A percentile compares a stretch with the other conserved stretches of the same genome.
Conservation (phyloP, 2,329 filamentous ascomycete genomes). For the Apiospora hydei region DNA sequence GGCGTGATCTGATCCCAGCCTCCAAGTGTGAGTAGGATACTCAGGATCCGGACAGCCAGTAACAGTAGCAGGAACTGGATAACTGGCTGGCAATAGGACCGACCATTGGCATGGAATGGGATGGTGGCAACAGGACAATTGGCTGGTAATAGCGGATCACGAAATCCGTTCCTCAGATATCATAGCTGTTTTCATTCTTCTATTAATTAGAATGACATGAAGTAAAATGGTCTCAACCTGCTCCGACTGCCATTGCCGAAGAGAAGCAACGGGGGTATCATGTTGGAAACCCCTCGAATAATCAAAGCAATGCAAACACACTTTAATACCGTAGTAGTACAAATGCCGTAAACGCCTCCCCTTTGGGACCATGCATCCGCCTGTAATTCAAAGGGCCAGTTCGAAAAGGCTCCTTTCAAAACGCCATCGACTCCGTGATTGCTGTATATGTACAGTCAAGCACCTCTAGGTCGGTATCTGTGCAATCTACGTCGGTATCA, state of each 20-base stretch:
- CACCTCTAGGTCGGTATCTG: conserved; percentile 16
- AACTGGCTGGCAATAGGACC: neutral
- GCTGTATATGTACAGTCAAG: conserved; percentile 19
- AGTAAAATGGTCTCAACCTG: neutral
- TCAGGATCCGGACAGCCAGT: too few relatives aligned
- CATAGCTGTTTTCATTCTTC: neutral
- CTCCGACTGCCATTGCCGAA: conserved; percentile 7
- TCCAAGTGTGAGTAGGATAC: too few relatives aligned
- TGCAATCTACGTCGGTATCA: conserved; percentile 21
- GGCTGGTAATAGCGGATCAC: neutral
- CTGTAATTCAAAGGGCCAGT: neutral
- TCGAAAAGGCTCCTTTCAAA: neutral
- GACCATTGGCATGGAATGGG: too few relatives aligned
- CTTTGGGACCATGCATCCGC: conserved; percentile 17
- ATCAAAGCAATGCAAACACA: conserved; percentile 3
- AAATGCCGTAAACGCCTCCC: conserved; percentile 20
- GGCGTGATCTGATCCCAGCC: neutral
- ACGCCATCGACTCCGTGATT: conserved; percentile 15
- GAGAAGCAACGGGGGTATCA: conserved; percentile 12
- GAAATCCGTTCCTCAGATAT: neutral
- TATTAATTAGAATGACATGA: conserved; percentile 12
- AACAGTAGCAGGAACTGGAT: too few relatives aligned
- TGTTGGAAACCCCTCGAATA: conserved; percentile 7
- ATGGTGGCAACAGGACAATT: neutral
- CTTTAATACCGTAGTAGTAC: conserved; percentile 11